phyloP scores from a whole-genome alignment of 805 yeast genomes.

The Metschnikowia peoriensis region DNA sequence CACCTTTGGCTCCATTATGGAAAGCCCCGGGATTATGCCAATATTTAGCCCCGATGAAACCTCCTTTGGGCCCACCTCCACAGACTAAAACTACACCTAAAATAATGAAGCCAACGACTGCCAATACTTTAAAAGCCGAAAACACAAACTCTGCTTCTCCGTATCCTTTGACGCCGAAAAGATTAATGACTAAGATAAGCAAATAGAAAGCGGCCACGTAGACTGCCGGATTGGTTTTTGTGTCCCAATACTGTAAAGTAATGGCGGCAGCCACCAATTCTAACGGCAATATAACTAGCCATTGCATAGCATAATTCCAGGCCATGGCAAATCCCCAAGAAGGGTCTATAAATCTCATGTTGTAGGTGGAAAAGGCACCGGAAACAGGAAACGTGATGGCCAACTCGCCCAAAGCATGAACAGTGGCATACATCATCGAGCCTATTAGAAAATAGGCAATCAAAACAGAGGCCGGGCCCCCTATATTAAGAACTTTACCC shows the following conservation, averaged over 20 bases:
- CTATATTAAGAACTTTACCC: slow-evolving; percentile 55
- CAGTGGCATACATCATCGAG: slow-evolving; percentile 30
- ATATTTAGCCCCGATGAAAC: slow-evolving; percentile 37
- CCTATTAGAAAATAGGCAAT: slow-evolving; percentile 39
- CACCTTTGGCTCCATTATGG: slow-evolving; percentile 36
- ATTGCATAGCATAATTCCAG: slow-evolving; percentile 61
- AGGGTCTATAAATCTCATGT: slow-evolving; percentile 67
- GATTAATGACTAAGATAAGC: slow-evolving; percentile 33
- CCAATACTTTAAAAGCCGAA: slow-evolving; percentile 61
- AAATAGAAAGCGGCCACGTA: slow-evolving; percentile 56
- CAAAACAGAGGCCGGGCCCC: slow-evolving; percentile 66
- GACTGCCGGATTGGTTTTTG: slow-evolving; percentile 51
- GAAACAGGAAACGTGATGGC: slow-evolving; percentile 52
- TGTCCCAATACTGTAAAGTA: slow-evolving; percentile 53
- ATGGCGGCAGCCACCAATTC: slow-evolving; percentile 65
- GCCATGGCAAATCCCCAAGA: slow-evolving; percentile 72
- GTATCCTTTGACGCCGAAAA: slow-evolving; percentile 18
- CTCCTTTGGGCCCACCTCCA: slow-evolving; percentile 46
- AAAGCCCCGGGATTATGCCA: slow-evolving; percentile 40
- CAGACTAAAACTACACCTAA: slow-evolving; percentile 51
- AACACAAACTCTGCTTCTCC: slow-evolving; percentile 67
- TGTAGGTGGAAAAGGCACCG: slow-evolving; percentile 51
- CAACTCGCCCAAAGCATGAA: slow-evolving; percentile 49
- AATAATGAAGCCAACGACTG: slow-evolving; percentile 56
- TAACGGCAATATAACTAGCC: slow-evolving; percentile 57